These are phyloP conservation scores for Pneumocystis jirovecii DNA, from an alignment of 1,139 yeast genomes.

Conservation along the genomic window DNA sequence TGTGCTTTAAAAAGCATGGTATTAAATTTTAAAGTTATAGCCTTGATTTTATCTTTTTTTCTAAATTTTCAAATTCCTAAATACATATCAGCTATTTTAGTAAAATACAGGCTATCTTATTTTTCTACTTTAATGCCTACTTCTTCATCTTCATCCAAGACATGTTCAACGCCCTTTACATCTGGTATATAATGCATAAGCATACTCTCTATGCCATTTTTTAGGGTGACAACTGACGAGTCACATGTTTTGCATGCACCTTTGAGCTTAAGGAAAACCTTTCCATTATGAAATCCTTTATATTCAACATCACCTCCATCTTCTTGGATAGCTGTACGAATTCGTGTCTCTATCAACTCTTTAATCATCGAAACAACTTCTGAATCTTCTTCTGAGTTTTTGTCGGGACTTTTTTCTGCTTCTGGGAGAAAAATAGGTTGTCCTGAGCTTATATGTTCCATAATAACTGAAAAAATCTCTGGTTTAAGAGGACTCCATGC, in stretches of 20 bases:
- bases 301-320: constrained; percentile 51
- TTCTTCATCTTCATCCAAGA: constrained; percentile 45
- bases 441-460: constrained; percentile 73
- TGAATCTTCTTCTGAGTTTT: constrained; percentile 46
- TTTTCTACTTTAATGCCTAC: constrained; percentile 56
- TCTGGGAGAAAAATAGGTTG: constrained; percentile 36
- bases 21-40: not conserved
- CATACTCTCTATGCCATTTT: constrained; percentile 73
- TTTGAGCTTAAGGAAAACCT: constrained; percentile 56
- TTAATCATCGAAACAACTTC: constrained; percentile 82
- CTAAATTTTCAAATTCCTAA: not conserved
- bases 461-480: constrained; percentile 68
- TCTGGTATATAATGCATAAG: constrained; percentile 73
- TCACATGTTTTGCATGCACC: constrained; percentile 80
- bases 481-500: constrained; percentile 75
- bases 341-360: constrained; percentile 83
- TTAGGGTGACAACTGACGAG: constrained; percentile 60
- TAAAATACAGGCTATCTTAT: constrained; percentile 22
- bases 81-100: not conserved
- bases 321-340: constrained; percentile 72
- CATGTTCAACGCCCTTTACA: constrained; percentile 60
- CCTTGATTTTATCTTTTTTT: not conserved
- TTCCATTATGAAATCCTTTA: constrained; percentile 58
- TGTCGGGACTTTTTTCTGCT: constrained; percentile 36
- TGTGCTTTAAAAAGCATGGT: too few species aligned